phyloP scores from a whole-genome alignment of 805 yeast genomes.

The Yamadazyma philogaea region DNA sequence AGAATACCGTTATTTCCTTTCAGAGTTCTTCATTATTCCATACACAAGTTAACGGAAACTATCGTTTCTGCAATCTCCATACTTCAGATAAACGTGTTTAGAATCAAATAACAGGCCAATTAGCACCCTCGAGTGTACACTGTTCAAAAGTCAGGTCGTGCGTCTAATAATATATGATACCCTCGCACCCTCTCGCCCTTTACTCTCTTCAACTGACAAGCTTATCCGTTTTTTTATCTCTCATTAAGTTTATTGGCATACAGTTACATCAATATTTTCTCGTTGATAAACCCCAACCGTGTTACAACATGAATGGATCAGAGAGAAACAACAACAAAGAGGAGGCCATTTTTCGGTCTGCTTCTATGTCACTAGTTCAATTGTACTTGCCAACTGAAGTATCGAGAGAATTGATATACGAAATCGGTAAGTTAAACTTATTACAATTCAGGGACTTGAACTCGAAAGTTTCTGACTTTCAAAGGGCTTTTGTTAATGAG shows the following conservation, averaged over 20 bases:
- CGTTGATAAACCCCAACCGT: background rate
- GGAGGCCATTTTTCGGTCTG: slow-evolving; percentile 62
- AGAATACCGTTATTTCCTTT: too few species aligned
- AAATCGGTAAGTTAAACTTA: slow-evolving; percentile 80
- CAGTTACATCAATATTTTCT: background rate
- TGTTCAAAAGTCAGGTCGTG: too few species aligned
- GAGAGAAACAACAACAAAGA: slow-evolving; percentile 24
- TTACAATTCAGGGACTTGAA: slow-evolving; percentile 87
- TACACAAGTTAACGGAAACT: too few species aligned
- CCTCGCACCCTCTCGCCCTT: background rate
- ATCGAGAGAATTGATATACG: slow-evolving; percentile 79
- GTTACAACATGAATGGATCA: slow-evolving; percentile 1
- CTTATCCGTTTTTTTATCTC: background rate
- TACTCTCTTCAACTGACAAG: background rate
- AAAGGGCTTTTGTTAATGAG: slow-evolving; percentile 86
- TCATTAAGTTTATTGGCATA: background rate
- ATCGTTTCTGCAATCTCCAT: too few species aligned
- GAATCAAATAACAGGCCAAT: too few species aligned
- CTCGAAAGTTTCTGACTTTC: slow-evolving; percentile 75
- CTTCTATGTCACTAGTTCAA: slow-evolving; percentile 95
- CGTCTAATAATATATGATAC: too few species aligned
- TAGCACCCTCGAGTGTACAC: too few species aligned
- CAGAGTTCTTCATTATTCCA: too few species aligned
- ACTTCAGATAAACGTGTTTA: too few species aligned
- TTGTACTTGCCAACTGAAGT: slow-evolving; percentile 88